Evolutionary conservation across 768 basidiomycete species (phyloP), one percentile per base, ranked within the genome.

Genomic region (Mycena capillaripes): DNA sequence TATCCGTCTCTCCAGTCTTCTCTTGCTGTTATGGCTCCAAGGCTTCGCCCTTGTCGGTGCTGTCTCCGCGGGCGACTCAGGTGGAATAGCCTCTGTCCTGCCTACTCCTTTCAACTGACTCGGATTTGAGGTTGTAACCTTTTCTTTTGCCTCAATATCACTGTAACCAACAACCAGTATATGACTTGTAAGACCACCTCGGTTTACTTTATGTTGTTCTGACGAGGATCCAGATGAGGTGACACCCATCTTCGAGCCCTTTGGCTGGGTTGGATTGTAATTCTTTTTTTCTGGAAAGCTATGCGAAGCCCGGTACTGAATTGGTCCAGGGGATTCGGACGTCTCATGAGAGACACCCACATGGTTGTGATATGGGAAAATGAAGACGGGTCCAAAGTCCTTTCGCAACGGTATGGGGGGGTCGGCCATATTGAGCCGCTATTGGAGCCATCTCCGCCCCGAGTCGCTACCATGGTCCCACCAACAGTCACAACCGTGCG

Each of bases 361-460:
- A 90, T 91, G 86, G 86, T 92, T 68, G 87, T 93, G n/a, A 75
- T 84, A 30, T 89, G 87, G 88, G 81, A 83, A 11, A 85, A 75
- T 74, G 76, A 82, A 4, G 89, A 93, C 75, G 88, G 88, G 3
- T 83, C 86, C 7, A 83, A 85, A 52, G 89, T 90, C 1, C 77
- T 93, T 60, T 91, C 90, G 12, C 92, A 93, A 69, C 84, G 92
- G 6, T 82, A 84, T 75, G 87, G 88, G n/a, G n/a, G n/a, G 0
- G 76, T 78, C 16, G 86, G 83, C 3, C 86, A 89, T 60, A 75
- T 79, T 29, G 85, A 88, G 76, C 92, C 92, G 6, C 76, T 78
- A 3, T 81, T 86, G 53, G 84, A 83, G 21, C 66, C 79, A 10
- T 76, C 81, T 48, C 90, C 90, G 14, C 84, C 85, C 14, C 83